These are phyloP conservation scores for Quercus alba DNA, from an alignment of 306 rosid genomes.

Conservation along the genomic window DNA sequence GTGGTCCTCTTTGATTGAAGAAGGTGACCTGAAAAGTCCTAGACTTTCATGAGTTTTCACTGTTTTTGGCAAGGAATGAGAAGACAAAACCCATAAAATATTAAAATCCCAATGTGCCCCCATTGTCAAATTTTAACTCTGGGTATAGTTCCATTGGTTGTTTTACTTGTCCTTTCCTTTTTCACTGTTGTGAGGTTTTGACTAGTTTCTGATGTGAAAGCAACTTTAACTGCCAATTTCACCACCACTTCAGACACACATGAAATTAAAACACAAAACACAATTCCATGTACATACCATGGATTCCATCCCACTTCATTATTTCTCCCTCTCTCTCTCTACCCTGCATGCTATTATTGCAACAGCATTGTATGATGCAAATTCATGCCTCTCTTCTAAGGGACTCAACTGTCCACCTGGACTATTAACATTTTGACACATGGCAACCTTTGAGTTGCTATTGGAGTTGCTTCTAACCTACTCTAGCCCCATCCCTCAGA, in stretches of 20 bases:
- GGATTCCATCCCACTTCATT: background rate
- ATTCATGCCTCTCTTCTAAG: constrained; percentile 35
- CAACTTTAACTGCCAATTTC: constrained; percentile 59
- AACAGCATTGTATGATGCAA: constrained; percentile 16
- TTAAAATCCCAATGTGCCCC: constrained; percentile 52
- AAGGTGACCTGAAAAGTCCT: constrained; percentile 71
- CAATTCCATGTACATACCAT: constrained; percentile 11
- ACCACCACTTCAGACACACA: constrained; percentile 14
- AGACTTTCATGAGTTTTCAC: constrained; percentile 83
- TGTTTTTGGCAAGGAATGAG: constrained; percentile 68
- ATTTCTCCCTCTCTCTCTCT: background rate
- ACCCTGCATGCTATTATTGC: constrained; percentile 38
- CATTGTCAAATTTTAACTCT: constrained; percentile 35
- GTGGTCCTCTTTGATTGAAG: constrained; percentile 70
- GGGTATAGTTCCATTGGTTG: background rate
- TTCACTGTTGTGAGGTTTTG: constrained; percentile 44
- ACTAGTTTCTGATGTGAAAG: constrained; percentile 34
- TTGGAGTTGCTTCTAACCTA: constrained; percentile 36
- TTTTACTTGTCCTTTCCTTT: constrained; percentile 31
- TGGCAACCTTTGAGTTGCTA: constrained; percentile 33
- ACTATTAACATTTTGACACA: background rate
- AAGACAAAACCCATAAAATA: constrained; percentile 35
- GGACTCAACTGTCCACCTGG: constrained; percentile 39
- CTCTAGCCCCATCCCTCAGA: constrained; percentile 35
- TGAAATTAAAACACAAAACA: background rate